These are phyloP conservation scores for Ascobolus immersus DNA, from an alignment of 495 filamentous ascomycete genomes.

Conservation along the genomic window DNA sequence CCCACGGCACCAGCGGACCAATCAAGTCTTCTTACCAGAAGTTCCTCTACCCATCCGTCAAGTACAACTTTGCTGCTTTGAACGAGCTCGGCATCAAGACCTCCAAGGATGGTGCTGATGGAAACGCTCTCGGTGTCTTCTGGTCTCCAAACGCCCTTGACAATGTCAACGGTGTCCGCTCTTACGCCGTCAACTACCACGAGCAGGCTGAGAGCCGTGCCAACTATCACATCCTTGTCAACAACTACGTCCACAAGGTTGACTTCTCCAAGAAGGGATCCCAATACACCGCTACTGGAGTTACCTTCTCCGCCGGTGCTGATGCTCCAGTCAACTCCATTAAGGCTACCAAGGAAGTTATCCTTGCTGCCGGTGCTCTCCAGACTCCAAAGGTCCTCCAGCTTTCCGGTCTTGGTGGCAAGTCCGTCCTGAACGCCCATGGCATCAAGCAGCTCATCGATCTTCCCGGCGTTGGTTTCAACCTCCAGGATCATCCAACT, in stretches of 20 bases:
- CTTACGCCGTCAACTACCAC: constrained; percentile 18
- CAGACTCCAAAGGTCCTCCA: constrained; percentile 24
- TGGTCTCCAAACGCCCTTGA: constrained; percentile 23
- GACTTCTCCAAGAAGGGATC: too few species aligned
- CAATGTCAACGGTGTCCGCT: constrained; percentile 19
- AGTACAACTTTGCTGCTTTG: too few species aligned
- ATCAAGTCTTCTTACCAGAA: constrained; percentile 28
- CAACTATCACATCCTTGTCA: constrained; percentile 17
- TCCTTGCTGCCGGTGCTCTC: constrained; percentile 21
- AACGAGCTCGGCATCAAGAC: constrained; percentile 25
- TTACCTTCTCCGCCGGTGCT: too few species aligned
- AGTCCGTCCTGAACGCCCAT: constrained; percentile 16
- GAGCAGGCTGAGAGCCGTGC: constrained; percentile 9
- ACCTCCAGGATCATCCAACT: constrained; percentile 24
- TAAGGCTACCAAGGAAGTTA: constrained; percentile 22
- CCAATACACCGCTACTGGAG: too few species aligned
- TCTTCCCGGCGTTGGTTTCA: constrained; percentile 26
- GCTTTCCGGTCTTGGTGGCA: constrained; percentile 23
- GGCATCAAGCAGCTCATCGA: constrained; percentile 21
- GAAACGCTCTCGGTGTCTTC: constrained; percentile 23
- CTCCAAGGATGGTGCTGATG: constrained; percentile 23
- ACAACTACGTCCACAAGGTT: constrained; percentile 13
- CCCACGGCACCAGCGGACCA: constrained; percentile 19
- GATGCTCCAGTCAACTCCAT: too few species aligned
- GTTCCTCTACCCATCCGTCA: constrained; percentile 24